A percentile compares a stretch with the other conserved stretches of the same genome.
These are phyloP conservation scores for Flaveria brownii DNA, from an alignment of 129 eudicot genomes.

Conservation along the genomic window DNA sequence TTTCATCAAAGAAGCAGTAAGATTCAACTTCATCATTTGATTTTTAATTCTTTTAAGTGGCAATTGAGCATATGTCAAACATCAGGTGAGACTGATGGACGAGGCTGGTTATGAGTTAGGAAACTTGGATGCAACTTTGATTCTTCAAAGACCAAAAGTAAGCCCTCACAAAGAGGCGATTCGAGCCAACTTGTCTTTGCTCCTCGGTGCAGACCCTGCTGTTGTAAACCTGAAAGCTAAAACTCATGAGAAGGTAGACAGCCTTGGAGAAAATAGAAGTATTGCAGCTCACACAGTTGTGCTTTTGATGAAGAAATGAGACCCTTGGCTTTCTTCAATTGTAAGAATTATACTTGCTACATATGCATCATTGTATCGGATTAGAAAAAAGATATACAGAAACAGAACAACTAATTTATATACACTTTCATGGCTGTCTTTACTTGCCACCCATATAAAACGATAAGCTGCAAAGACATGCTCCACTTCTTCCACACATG, in stretches of 20 bases:
- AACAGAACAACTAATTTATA: too few species aligned
- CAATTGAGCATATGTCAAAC: not conserved
- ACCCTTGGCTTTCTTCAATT: too few species aligned
- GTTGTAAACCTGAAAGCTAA: constrained; percentile 95
- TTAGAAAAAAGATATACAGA: too few species aligned
- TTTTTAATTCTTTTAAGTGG: too few species aligned
- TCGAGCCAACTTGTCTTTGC: constrained; percentile 60
- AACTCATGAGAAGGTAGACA: constrained; percentile 96
- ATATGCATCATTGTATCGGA: too few species aligned
- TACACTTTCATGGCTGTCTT: too few species aligned
- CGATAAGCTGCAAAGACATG: too few species aligned
- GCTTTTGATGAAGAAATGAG: constrained; percentile 71
- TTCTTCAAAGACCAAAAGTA: constrained; percentile 86
- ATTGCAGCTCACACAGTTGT: constrained; percentile 96
- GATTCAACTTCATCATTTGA: constrained; percentile 10
- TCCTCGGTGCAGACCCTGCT: constrained; percentile 89
- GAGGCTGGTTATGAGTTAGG: constrained; percentile 97
- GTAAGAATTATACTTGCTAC: too few species aligned
- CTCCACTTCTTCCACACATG: too few species aligned
- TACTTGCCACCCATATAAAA: too few species aligned
- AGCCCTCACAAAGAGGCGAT: constrained; percentile 95
- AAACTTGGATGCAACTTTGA: constrained; percentile 89
- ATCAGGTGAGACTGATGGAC: constrained; percentile 82
- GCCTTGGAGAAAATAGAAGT: constrained; percentile 96
- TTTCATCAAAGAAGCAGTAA: constrained; percentile 94